These are phyloP conservation scores for Hygrophorus russula DNA, from an alignment of 768 basidiomycete species.

Conservation along the genomic window DNA sequence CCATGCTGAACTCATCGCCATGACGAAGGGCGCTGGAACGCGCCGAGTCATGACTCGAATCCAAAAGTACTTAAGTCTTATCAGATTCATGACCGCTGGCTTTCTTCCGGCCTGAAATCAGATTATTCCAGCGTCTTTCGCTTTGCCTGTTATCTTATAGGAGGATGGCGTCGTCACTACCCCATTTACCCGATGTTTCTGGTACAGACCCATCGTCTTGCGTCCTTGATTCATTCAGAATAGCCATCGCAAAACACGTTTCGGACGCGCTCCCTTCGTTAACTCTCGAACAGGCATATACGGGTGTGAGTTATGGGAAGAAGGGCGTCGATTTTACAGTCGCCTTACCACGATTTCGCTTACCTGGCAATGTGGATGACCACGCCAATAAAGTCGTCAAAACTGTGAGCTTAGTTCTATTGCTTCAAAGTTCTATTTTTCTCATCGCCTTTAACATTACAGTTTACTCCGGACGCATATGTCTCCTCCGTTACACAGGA, in stretches of 20 bases:
- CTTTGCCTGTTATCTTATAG: neutral
- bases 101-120: no score
- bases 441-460: neutral
- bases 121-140: neutral
- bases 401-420: constrained; percentile 37
- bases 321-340: constrained; percentile 92
- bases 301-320: constrained; percentile 82
- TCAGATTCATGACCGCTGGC: no score
- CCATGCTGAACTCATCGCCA: no score
- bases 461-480: constrained; percentile 84
- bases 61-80: neutral
- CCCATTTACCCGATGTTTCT: constrained; percentile 21
- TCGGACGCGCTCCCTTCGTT: constrained; percentile 55
- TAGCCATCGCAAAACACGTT: constrained; percentile 65
- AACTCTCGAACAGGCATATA: constrained; percentile 67
- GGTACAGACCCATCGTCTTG: constrained; percentile 53
- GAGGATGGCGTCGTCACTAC: constrained; percentile 18
- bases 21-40: no score
- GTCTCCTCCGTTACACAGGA: constrained; percentile 58
- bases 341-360: constrained; percentile 82
- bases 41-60: no score
- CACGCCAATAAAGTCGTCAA: constrained; percentile 64
- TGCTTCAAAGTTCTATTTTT: neutral
- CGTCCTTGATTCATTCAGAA: constrained; percentile 68
- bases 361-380: constrained; percentile 75